Evolutionary conservation across 805 yeast species (phyloP).

Genomic region (Tetrapisispora nanseiensis): DNA sequence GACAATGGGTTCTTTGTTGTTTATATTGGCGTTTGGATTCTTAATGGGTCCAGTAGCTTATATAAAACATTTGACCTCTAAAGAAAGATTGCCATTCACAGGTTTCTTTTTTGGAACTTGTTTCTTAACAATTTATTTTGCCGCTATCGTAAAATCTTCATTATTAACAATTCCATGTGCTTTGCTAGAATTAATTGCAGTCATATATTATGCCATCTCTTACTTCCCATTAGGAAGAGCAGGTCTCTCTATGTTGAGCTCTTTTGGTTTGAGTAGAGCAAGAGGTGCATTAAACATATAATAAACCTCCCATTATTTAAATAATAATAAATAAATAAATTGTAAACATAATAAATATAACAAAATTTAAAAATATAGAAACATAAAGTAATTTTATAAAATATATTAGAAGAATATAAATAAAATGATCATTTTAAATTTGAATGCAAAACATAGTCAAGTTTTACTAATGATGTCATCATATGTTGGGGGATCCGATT

Average conservation of each 20-base stretch:
- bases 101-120: conserved; percentile 73
- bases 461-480: conserved; percentile 7
- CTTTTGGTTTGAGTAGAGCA: conserved; percentile 50
- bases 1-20: conserved; percentile 84
- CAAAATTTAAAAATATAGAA: not conserved
- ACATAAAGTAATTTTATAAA: not conserved
- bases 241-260: conserved; percentile 48
- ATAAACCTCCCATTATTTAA: not conserved
- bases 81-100: conserved; percentile 72
- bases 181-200: conserved; percentile 69
- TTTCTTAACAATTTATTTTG: conserved; percentile 64
- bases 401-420: not conserved
- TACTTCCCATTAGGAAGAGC: conserved; percentile 95
- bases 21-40: conserved; percentile 82
- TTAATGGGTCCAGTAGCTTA: conserved; percentile 89
- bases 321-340: not conserved
- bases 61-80: conserved; percentile 59
- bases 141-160: conserved; percentile 58
- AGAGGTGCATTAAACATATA: conserved; percentile 30
- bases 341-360: too few relatives aligned
- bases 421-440: not conserved
- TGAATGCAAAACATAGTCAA: not conserved
- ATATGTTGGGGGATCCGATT: conserved; percentile 30
- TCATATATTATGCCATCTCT: conserved; percentile 81
- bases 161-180: conserved; percentile 69